Evolutionary conservation across 208 protist species (phyloP).

Genomic region (Wallacemonas sp.): DNA sequence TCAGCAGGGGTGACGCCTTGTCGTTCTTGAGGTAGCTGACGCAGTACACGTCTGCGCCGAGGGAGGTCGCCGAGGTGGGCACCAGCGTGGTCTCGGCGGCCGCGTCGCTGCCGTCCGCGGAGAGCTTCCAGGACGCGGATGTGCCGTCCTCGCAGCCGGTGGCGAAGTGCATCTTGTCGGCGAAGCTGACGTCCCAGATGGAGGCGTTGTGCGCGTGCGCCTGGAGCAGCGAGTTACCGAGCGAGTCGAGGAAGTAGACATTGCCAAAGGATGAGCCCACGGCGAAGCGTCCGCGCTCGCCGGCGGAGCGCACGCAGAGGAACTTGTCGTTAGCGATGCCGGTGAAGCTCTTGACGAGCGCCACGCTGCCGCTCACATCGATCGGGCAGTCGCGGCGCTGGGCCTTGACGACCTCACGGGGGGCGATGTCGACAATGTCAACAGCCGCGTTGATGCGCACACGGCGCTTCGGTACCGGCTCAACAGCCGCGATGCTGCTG

Average conservation of each 20-base stretch:
- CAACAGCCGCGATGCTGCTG: constrained; percentile 1
- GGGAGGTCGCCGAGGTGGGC: constrained; percentile 48
- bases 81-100: constrained; percentile 38
- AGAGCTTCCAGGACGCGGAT: constrained; percentile 59
- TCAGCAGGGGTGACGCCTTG: constrained; percentile 49
- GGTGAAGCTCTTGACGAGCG: constrained; percentile 59
- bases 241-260: constrained; percentile 81
- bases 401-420: constrained; percentile 58
- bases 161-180: constrained; percentile 66
- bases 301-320: constrained; percentile 65
- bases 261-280: constrained; percentile 80
- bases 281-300: constrained; percentile 66
- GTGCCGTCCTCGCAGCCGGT: constrained; percentile 81
- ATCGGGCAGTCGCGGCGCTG: constrained; percentile 41
- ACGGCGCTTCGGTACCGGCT: constrained; percentile 38
- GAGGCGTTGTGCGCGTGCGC: constrained; percentile 74
- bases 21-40: constrained; percentile 61
- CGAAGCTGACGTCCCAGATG: constrained; percentile 84
- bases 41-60: constrained; percentile 80
- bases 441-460: constrained; percentile 81
- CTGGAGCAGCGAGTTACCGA: constrained; percentile 82
- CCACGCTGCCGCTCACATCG: constrained; percentile 64
- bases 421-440: constrained; percentile 80
- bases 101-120: constrained; percentile 20
- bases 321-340: constrained; percentile 78